Base-by-base conservation (phyloP, 2,329 filamentous ascomycete genomes). In the Xylariomycetidae sp. region DNA sequence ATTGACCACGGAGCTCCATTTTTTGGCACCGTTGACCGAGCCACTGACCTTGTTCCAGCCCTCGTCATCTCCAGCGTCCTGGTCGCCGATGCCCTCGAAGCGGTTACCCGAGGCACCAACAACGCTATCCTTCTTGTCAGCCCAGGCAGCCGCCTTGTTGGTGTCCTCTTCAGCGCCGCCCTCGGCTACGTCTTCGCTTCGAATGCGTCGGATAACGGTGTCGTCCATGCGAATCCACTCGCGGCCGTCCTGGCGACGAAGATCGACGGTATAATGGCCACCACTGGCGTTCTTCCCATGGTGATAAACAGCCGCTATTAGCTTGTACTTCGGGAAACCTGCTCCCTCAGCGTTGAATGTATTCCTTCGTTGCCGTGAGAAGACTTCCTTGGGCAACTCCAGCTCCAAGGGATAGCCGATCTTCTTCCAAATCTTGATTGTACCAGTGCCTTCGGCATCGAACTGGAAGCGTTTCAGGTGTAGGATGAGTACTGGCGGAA, bases 401-500 rank as follows among this genome's bases (percentile, higher is more conserved):
- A 98, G 71, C 52, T 96, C 89, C 18, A 98, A 68, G 0, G 92
- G 92, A 53, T 98, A 98, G 14, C 88, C 90, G 38, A 98, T 73
- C 65, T 90, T 94, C 68, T 96, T 98, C 86, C 90, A 95, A 44
- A 96, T 94, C 69, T 98, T 98, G 52, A 95, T 83, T 1, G 88
- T 94, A 16, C 88, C 88, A 27, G 67, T 68, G 6, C 82, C 85
- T 37, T 82, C 76, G 40, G 80, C 85, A 51, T 96, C 88, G 50
- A 95, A 96, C 51, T 95, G 87, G 70, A 98, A 98, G 27, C 92
- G 86, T 65, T 98, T 98, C 25, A 98, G 72, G 54, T 98, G 92
- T 7, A 98, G 73, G 34, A 96, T 94, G 10, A 98, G 74, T 4
- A 96, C 85, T 1, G 88, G 86, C 1, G 92, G 92, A 12, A 96